Evolutionary conservation across 2,329 filamentous ascomycete species (phyloP).

Genomic region (Aspergillus fumigatiaffinis): DNA sequence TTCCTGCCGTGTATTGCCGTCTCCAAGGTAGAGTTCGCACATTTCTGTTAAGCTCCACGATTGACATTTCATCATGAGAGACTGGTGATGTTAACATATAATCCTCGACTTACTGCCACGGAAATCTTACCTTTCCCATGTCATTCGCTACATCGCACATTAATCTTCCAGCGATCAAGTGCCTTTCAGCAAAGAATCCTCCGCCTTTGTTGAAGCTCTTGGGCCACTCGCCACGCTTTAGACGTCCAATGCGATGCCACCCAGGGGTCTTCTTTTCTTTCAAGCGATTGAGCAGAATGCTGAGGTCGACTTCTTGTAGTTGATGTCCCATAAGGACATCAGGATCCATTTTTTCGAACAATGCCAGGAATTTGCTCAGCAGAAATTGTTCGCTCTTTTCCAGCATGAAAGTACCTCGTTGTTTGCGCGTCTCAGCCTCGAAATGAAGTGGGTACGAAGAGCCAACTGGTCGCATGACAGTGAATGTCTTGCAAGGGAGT

Average conservation of each 20-base stretch:
- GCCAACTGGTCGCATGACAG: slow-evolving; percentile 77
- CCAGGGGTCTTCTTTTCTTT: slow-evolving; percentile 87
- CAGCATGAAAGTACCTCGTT: slow-evolving; percentile 71
- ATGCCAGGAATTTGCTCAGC: slow-evolving; percentile 81
- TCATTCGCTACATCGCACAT: slow-evolving; percentile 95
- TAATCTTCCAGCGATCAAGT: slow-evolving; percentile 81
- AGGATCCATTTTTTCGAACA: slow-evolving; percentile 82
- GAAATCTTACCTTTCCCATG: slow-evolving; percentile 65
- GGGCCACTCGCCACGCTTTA: slow-evolving; percentile 83
- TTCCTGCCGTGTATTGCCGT: slow-evolving; percentile 69
- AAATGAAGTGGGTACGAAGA: slow-evolving; percentile 80
- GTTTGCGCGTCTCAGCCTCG: slow-evolving; percentile 69
- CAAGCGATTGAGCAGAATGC: slow-evolving; percentile 79
- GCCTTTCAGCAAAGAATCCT: slow-evolving; percentile 88
- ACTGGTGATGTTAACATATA: slow-evolving; percentile 44
- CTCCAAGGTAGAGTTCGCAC: slow-evolving; percentile 82
- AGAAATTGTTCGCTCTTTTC: slow-evolving; percentile 82
- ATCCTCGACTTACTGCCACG: background rate
- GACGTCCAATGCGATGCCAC: slow-evolving; percentile 87
- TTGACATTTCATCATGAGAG: slow-evolving; percentile 93
- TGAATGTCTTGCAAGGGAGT: slow-evolving; percentile 85
- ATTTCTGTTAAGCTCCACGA: slow-evolving; percentile 98
- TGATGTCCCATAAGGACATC: slow-evolving; percentile 93
- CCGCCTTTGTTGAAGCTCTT: slow-evolving; percentile 78
- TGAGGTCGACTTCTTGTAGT: slow-evolving; percentile 96